phyloP scores from a whole-genome alignment of 2,329 filamentous ascomycete genomes.

The Cladobotryum protrusum region DNA sequence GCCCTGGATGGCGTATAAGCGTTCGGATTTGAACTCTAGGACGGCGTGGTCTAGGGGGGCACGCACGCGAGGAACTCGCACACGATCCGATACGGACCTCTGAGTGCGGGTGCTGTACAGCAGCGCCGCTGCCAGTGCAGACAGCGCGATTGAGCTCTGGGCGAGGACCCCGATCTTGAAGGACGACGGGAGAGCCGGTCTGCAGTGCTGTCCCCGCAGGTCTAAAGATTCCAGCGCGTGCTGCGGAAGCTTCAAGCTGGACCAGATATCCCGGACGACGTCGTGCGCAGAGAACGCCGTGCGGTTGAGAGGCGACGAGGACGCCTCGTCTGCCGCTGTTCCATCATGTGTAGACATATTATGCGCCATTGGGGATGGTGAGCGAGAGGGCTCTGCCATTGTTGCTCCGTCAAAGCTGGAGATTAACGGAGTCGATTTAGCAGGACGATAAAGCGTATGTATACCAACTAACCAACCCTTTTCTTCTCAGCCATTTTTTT shows the following conservation, averaged over 20 bases:
- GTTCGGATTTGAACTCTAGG: constrained; percentile 48
- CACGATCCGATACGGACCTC: too few species aligned
- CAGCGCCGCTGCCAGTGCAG: constrained; percentile 43
- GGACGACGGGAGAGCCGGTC: constrained; percentile 38
- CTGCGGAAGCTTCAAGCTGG: constrained; percentile 13
- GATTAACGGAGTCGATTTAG: too few species aligned
- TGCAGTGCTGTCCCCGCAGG: constrained; percentile 11
- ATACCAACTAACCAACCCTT: too few species aligned
- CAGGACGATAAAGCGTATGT: too few species aligned
- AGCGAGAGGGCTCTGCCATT: too few species aligned
- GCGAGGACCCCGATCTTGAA: constrained; percentile 49
- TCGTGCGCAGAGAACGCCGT: constrained; percentile 10
- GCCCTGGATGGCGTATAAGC: constrained; percentile 39
- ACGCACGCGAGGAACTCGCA: constrained; percentile 29
- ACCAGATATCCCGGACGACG: constrained; percentile 12
- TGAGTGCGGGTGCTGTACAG: constrained; percentile 28
- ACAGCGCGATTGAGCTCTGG: constrained; percentile 44
- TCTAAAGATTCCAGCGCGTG: constrained; percentile 8
- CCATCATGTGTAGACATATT: not conserved
- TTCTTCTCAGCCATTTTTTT: too few species aligned
- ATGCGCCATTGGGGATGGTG: not conserved
- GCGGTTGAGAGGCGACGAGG: constrained; percentile 1
- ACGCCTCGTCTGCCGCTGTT: not conserved
- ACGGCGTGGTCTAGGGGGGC: constrained; percentile 41
- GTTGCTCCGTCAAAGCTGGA: too few species aligned